Base-by-base conservation (phyloP, 345 rosid genomes). In the Balakata baccata region DNA sequence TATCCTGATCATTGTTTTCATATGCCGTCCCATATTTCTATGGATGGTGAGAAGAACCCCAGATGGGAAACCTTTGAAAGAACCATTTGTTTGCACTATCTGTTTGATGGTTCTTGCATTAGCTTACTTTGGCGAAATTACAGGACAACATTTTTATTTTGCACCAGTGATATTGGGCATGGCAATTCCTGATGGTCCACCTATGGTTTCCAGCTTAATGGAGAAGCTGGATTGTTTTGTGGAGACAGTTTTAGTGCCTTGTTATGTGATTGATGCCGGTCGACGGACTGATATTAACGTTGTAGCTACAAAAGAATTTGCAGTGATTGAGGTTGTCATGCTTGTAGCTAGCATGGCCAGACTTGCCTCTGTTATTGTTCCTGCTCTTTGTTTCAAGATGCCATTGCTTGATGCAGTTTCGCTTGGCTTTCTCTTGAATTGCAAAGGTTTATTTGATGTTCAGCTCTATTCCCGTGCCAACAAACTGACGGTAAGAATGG, bases 21-120 rank as follows among this genome's bases (percentile, higher is more conserved):
- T 13, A 4, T 17, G 69, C 66, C 81, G 89, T 3, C 89, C 86
- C 25, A 70, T 76, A 17, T 75, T 86, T 82, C 1, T 5, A 16
- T 79, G 86, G 86, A 83, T 86, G 87, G 77, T 60, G 69, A 77
- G 39, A 46, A 59, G 50, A 77, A 83, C 85, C 57, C 86, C 86
- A 3, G 84, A 81, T 34, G 87, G 85, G 61, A 74, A 81, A 25
- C 57, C 81, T 8, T 68, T 84, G 14, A 84, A 75, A 80, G 71
- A 70, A 50, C 49, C 77, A 0, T 65, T 75, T 52, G 50, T 84
- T 20, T 51, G 61, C 4, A 61, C 59, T 2, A 71, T 83, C 23
- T 68, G 56, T 50, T 10, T 84, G 23, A 70, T 84, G 75, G 71
- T 84, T 14, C 77, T 82, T 50, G 12, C 69, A 4, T 52, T 64